Evolutionary conservation across 495 filamentous ascomycete species (phyloP).

Genomic region (Xylaria venustula): DNA sequence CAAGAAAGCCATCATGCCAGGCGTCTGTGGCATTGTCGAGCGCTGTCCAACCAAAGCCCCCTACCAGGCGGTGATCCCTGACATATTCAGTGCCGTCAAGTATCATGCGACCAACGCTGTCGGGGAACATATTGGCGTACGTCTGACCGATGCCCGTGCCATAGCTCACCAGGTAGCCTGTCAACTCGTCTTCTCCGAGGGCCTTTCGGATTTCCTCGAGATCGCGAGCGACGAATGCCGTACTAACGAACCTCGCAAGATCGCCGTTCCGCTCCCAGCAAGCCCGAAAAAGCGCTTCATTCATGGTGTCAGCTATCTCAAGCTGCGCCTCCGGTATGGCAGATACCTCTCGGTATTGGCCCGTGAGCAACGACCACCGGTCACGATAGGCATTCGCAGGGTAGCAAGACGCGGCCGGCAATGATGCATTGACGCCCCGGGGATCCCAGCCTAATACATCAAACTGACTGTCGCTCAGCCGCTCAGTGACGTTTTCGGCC

Average conservation of each 20-base stretch:
- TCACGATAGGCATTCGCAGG: slow-evolving; percentile 41
- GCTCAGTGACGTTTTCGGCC: slow-evolving; percentile 32
- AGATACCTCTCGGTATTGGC: slow-evolving; percentile 37
- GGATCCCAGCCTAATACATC: slow-evolving; percentile 59
- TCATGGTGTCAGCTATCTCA: slow-evolving; percentile 38
- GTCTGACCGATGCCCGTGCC: slow-evolving; percentile 62
- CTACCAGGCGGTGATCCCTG: slow-evolving; percentile 45
- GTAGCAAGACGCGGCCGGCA: slow-evolving; percentile 51
- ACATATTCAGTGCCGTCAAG: slow-evolving; percentile 52
- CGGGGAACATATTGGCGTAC: slow-evolving; percentile 31
- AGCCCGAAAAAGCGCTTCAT: slow-evolving; percentile 40
- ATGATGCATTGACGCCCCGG: slow-evolving; percentile 52
- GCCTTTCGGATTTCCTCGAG: slow-evolving; percentile 50
- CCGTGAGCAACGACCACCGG: slow-evolving; percentile 39
- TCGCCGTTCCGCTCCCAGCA: slow-evolving; percentile 47
- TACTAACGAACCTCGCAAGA: slow-evolving; percentile 39
- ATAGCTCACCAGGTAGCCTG: slow-evolving; percentile 69
- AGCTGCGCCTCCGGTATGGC: slow-evolving; percentile 32
- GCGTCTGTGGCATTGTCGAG: slow-evolving; percentile 47
- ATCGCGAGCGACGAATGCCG: slow-evolving; percentile 47
- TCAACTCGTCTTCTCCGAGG: slow-evolving; percentile 47
- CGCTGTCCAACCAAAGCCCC: slow-evolving; percentile 46
- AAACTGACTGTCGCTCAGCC: slow-evolving; percentile 41
- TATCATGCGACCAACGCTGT: slow-evolving; percentile 45
- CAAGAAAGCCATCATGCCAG: slow-evolving; percentile 48